Evolutionary conservation across 345 rosid species (phyloP), one percentile per base, ranked within the genome.

Genomic region (Bruguiera sexangula): DNA sequence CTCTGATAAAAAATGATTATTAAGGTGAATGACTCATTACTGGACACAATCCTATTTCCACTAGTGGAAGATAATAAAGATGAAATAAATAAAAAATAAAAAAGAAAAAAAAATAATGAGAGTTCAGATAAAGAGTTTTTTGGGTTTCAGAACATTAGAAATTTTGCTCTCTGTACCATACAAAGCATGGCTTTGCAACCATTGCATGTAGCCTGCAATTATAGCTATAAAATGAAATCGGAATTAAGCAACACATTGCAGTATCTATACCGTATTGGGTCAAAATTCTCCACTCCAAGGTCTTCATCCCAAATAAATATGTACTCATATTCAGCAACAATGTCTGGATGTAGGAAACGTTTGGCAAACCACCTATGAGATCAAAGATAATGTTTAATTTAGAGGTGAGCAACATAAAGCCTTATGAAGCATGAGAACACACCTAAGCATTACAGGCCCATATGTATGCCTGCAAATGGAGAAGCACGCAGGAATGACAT

Each of bases 221-320:
- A 11, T 43, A 3, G 31, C 16, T 67, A 65, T 19, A 32, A 31
- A 63, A 48, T 43, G 18, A 43, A 19, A 43, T 43, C 15, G 19
- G 19, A 3, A 43, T 43, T 13, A 43, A 13, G 50, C 50, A 43
- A 43, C 15, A 13, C 13, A 18, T 20, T 58, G 31, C 39, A 50
- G 37, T 39, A 60, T 26, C 27, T 69, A 69, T 80, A 94, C 97
- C 84, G 65, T 51, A 26, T 81, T 18, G 98, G 88, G 80, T 89
- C 71, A 58, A 94, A 94, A 81, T 87, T 81, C 74, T 71, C 88
- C 6, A 91, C 95, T 60, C 95, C 96, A 69, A 94, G 79, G 79
- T 94, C 97, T 79, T 94, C 98, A 65, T 94, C 98, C 98, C 98
- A 94, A 68, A 94, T 93, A 79, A 94, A 91, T 68, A 94, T 72